Evolutionary conservation across 2,329 filamentous ascomycete genomes (phyloP).

Genomic region (Monosporascus sp.): DNA sequence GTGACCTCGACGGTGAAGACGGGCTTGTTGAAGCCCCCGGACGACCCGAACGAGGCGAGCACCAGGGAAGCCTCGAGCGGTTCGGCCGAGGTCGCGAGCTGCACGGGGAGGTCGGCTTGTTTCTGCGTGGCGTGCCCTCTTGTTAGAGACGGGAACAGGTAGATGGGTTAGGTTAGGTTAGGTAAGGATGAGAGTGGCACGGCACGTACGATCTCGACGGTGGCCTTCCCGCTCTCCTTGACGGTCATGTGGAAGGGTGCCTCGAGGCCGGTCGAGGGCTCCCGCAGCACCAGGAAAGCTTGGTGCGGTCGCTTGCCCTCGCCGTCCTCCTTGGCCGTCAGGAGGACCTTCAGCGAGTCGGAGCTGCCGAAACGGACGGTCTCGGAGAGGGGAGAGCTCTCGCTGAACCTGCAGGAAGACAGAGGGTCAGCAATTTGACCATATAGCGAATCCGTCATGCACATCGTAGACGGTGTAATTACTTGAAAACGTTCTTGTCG

Average conservation of each 20-base stretch:
- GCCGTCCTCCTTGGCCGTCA: conserved; percentile 76
- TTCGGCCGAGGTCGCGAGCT: conserved; percentile 64
- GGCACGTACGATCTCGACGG: conserved; percentile 71
- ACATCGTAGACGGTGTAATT: conserved; percentile 23
- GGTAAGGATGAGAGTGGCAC: conserved; percentile 3
- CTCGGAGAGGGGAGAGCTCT: conserved; percentile 55
- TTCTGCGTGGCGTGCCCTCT: conserved; percentile 45
- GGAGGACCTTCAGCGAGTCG: conserved; percentile 73
- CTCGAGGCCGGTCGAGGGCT: conserved; percentile 71
- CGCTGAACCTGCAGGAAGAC: conserved; percentile 45
- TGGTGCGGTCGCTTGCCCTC: conserved; percentile 85
- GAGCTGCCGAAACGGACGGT: conserved; percentile 59
- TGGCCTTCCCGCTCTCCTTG: conserved; percentile 84
- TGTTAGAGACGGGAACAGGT: neutral
- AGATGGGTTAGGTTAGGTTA: conserved; percentile 20
- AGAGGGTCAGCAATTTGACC: conserved; percentile 3
- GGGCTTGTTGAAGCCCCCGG: conserved; percentile 59
- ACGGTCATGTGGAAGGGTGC: conserved; percentile 78
- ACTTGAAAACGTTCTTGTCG: conserved; percentile 62
- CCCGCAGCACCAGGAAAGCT: conserved; percentile 80
- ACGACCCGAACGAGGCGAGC: conserved; percentile 78
- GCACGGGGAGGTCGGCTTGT: conserved; percentile 81
- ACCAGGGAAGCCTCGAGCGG: conserved; percentile 77
- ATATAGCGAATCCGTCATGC: neutral
- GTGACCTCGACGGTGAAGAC: conserved; percentile 69